These are phyloP conservation scores for Pyrenopolyporus hunteri DNA, from an alignment of 495 filamentous ascomycete genomes.

Conservation along the genomic window DNA sequence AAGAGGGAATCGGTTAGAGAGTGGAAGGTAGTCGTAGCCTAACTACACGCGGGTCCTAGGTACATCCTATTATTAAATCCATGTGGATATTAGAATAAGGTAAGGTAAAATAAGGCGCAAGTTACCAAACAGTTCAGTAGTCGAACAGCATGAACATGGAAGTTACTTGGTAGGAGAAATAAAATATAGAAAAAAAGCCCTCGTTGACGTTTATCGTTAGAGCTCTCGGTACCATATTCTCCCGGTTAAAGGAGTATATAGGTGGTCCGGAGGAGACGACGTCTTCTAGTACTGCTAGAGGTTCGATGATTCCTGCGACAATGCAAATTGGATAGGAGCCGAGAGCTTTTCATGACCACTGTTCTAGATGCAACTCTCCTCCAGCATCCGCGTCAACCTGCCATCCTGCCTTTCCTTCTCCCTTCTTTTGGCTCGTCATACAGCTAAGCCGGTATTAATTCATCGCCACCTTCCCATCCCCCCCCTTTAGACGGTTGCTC, in stretches of 20 bases:
- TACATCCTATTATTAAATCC: no score
- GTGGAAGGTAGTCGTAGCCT: no score
- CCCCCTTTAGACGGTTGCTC: slow-evolving; percentile 7
- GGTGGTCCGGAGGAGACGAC: slow-evolving; percentile 12
- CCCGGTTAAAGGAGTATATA: slow-evolving; percentile 15
- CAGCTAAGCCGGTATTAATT: slow-evolving; percentile 29
- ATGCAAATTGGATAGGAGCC: slow-evolving; percentile 15
- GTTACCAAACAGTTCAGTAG: neutral
- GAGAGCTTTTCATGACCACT: slow-evolving; percentile 7
- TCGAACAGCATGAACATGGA: neutral
- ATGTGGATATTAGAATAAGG: slow-evolving; percentile 6
- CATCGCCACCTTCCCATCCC: slow-evolving; percentile 6
- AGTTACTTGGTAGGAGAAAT: neutral
- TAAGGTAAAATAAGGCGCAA: neutral
- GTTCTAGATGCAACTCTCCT: slow-evolving; percentile 12
- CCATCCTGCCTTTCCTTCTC: no score
- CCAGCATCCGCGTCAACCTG: slow-evolving; percentile 14
- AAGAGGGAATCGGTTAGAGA: neutral
- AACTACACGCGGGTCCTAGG: no score
- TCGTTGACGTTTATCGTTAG: slow-evolving; percentile 31
- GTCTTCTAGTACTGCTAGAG: slow-evolving; percentile 6
- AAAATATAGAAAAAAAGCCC: slow-evolving; percentile 1
- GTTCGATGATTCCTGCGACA: slow-evolving; percentile 3
- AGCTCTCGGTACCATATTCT: slow-evolving; percentile 20
- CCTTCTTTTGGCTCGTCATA: slow-evolving; percentile 30